Evolutionary conservation across 176 grass and related monocot genomes (phyloP), one percentile per base, ranked within the genome.

Genomic region (Guadua angustifolia): DNA sequence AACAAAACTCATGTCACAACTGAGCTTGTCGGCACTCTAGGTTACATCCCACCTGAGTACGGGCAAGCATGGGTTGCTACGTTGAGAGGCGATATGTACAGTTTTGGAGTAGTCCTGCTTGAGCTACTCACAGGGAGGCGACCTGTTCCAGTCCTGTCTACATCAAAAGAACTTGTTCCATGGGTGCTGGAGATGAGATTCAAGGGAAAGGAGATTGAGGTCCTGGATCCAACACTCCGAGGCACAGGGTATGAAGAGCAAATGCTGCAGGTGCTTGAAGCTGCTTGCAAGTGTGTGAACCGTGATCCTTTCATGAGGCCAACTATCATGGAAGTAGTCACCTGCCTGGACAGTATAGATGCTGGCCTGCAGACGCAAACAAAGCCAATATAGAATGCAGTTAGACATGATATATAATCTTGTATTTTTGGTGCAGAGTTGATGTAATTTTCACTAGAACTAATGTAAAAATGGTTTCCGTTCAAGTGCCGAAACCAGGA

Each of bases 41-140:
- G 94, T 9, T 97, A 97, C 76, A 97, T 97, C 36, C 94, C 94
- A 4, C 94, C 94, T 0, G 92, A 94, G 64, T 97, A 97, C 68
- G 85, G 79, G 26, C 92, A 94, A 67, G 82, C 77, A 36, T 97
- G 87, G 70, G 72, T 94, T 35, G 94, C 94, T 13, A 97, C 92
- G 0, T 43, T 90, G 17, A 91, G 84, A 83, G 94, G 94, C 21
- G 91, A 97, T 69, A 70, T 97, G 1, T 97, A 97, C 49, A 97
- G 94, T 82, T 97, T 97, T 3, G 94, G 94, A 25, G 82, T 97
- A 49, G 94, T 97, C 39, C 81, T 97, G 9, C 89, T 97, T 18
- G 94, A 97, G 59, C 62, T 97, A 4, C 70, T 97, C 32, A 94
- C 94, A 4, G 86, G 94, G 0, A 94, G 58, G 17, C 86, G 89